Evolutionary conservation across 164 flowering plant species (phyloP).

Genomic region (Taxillus chinensis): DNA sequence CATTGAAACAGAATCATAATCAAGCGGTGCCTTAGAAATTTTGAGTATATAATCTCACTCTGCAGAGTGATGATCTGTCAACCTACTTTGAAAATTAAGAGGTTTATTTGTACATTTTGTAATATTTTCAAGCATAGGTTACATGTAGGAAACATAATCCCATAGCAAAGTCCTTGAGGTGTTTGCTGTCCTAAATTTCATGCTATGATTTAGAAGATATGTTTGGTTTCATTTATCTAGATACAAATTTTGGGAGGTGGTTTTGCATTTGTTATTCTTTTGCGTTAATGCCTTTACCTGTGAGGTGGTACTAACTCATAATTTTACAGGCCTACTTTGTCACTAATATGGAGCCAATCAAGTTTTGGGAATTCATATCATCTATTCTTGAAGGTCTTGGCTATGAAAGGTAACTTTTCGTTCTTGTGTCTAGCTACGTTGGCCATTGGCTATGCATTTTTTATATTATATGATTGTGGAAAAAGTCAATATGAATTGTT

Average conservation of each 20-base stretch:
- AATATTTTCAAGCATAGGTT: neutral
- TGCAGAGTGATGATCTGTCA: neutral
- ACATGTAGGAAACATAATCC: neutral
- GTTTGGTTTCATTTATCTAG: neutral
- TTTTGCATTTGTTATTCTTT: neutral
- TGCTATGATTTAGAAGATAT: neutral
- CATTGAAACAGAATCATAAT: too few species aligned
- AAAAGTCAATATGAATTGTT: too few species aligned
- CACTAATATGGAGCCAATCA: constrained; percentile 89
- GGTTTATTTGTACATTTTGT: neutral
- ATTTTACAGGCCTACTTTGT: constrained; percentile 77
- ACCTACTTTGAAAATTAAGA: neutral
- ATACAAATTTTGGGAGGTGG: neutral
- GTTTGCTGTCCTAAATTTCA: neutral
- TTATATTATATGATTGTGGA: neutral
- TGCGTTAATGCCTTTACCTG: neutral
- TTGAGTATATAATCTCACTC: neutral
- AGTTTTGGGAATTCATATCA: constrained; percentile 93
- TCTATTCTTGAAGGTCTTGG: constrained; percentile 92
- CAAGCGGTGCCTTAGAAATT: neutral
- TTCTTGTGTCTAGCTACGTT: neutral
- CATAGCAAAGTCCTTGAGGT: neutral
- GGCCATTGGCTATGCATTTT: neutral
- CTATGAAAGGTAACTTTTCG: constrained; percentile 59
- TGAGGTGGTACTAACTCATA: constrained; percentile 3